Base-by-base conservation (phyloP, 129 eudicot species). In the Oenanthe sinensis region DNA sequence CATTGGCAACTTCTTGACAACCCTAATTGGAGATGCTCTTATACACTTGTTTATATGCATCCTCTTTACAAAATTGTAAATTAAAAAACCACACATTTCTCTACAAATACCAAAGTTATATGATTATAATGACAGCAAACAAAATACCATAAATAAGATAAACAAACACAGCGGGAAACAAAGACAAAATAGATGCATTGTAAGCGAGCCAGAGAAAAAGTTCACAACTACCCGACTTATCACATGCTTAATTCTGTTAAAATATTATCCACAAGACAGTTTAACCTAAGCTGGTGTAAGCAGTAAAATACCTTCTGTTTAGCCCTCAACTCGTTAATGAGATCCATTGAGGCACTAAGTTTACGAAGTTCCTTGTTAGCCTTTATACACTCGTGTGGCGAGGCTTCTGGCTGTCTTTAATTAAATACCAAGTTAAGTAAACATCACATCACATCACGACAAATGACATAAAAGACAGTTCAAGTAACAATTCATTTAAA, bases 301-400 rank as follows among this genome's bases (percentile, higher is more conserved):
- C 17, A 72, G 54, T n/a, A 72, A 2, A 12, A 40, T 37, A 91
- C 98, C 97, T 94, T 88, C 79, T 91, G 90, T 75, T 84, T 86
- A 69, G 90, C 77, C 84, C 98, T 94, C 87, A 91, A 74, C 82
- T 91, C 84, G 43, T 72, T 83, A 62, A 94, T 89, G n/a, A 91
- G 91, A 74, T 88, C 90, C 78, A 88, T 62, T 45, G 93, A 82
- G 62, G 79, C 49, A 36, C 82, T 87, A 69, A 94, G 93, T 77
- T 78, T 90, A 81, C 81, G 86, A 54, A 94, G 92, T 85, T 94
- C 98, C 85, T 94, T 94, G 81, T 95, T 91, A 65, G 98, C 98
- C 80, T 83, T 87, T 45, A 93, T 78, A 85, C 82, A 91, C 76
- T 95, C 98, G 0, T 84, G 81, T 3, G 93, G 94, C 77, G 88